A percentile compares a stretch with the other conserved stretches of the same genome.
phyloP scores from a whole-genome alignment of 441 rosid species.

The Brassica balearica region DNA sequence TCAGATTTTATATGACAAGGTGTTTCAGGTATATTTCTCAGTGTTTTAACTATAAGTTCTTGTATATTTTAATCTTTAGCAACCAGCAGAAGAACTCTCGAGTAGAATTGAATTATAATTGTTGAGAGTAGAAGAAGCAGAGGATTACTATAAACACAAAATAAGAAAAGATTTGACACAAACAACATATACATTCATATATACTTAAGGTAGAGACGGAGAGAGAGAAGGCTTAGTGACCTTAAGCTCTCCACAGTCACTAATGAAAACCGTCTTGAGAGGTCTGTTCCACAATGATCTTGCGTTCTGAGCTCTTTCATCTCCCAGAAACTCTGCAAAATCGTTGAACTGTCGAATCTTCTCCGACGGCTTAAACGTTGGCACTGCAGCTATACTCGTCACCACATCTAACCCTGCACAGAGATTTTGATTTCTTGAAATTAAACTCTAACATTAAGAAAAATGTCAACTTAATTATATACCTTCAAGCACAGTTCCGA shows the following conservation, averaged over 20 bases:
- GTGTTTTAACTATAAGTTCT: not conserved
- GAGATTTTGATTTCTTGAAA: not conserved
- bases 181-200: not conserved
- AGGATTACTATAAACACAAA: slow-evolving; percentile 16
- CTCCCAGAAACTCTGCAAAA: slow-evolving; percentile 77
- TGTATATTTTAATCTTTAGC: not conserved
- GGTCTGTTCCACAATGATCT: slow-evolving; percentile 79
- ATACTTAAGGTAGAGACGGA: slow-evolving; percentile 57
- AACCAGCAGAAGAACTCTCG: not conserved
- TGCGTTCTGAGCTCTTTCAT: slow-evolving; percentile 83
- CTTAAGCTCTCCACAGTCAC: slow-evolving; percentile 80
- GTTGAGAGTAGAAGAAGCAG: slow-evolving; percentile 14
- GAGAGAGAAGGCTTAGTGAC: slow-evolving; percentile 74
- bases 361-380: slow-evolving; percentile 75
- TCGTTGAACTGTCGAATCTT: slow-evolving; percentile 73
- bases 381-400: slow-evolving; percentile 71
- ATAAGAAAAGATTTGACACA: not conserved
- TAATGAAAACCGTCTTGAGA: slow-evolving; percentile 72
- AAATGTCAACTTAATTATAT: slow-evolving; percentile 2
- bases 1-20: not conserved
- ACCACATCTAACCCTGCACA: slow-evolving; percentile 79
- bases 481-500: slow-evolving; percentile 90
- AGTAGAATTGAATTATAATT: not conserved
- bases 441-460: not conserved
- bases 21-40: not conserved